phyloP scores from a whole-genome alignment of 441 rosid genomes.

The Syzygium malaccense region DNA sequence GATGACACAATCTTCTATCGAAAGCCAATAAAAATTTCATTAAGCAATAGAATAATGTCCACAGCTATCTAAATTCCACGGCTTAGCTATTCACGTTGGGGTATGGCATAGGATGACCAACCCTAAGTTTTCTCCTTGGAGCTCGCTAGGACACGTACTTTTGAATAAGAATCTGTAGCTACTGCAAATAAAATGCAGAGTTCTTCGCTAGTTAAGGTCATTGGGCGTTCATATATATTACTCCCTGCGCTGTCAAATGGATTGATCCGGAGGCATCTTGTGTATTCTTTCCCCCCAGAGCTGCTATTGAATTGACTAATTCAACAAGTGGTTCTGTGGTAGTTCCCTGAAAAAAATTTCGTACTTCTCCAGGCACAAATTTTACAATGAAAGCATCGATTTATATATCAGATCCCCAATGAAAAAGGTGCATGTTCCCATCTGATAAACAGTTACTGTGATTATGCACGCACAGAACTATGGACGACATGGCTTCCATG shows the following conservation, averaged over 20 bases:
- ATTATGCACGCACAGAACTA: background rate
- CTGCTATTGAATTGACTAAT: background rate
- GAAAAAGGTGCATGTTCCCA: background rate
- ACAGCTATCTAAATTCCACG: background rate
- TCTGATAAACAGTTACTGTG: background rate
- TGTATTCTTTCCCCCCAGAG: background rate
- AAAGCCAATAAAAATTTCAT: background rate
- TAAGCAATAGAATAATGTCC: background rate
- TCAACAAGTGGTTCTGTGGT: background rate
- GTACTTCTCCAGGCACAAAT: background rate
- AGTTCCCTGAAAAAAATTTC: background rate
- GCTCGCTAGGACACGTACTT: background rate
- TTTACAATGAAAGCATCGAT: background rate
- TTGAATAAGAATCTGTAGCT: background rate
- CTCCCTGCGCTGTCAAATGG: background rate
- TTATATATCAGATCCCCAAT: background rate
- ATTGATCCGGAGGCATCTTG: background rate
- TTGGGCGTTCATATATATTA: background rate
- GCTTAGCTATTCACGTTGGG: background rate
- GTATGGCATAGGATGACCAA: background rate
- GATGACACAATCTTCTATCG: background rate
- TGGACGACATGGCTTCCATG: background rate
- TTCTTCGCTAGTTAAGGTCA: background rate
- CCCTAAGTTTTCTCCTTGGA: background rate
- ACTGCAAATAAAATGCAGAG: background rate